Percentiles rank a stretch among this genome's conserved stretches.
These are phyloP conservation scores for Xylaria flabelliformis DNA, from an alignment of 495 filamentous ascomycete genomes.

Conservation along the genomic window DNA sequence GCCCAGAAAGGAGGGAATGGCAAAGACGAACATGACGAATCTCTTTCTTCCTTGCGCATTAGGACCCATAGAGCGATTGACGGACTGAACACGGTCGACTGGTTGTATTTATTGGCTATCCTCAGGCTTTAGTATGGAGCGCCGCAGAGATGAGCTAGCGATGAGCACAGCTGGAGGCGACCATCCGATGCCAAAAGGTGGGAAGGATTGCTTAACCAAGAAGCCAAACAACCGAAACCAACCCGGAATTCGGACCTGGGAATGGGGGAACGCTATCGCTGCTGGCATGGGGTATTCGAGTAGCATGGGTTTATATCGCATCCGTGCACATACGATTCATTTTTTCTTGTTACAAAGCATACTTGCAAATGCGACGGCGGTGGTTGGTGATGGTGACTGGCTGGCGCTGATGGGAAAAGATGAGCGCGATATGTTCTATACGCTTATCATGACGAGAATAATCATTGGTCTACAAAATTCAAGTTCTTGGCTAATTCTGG, in stretches of 20 bases:
- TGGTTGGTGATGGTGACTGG: not conserved
- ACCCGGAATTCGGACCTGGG: not conserved
- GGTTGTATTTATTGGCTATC: not conserved
- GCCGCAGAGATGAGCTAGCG: not conserved
- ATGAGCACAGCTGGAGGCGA: not conserved
- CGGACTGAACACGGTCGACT: not conserved
- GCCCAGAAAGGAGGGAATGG: not conserved
- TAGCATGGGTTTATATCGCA: constrained; percentile 6
- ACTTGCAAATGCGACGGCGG: constrained; percentile 1
- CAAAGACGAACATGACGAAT: not conserved
- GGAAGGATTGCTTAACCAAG: not conserved
- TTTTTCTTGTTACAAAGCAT: not conserved
- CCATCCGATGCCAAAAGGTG: not conserved
- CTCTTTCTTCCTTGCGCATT: not conserved
- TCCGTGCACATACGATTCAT: not conserved
- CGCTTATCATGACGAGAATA: constrained; percentile 4
- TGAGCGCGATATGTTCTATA: not conserved
- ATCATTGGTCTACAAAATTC: constrained; percentile 9
- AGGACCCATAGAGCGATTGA: not conserved
- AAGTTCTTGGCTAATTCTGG: constrained; percentile 2
- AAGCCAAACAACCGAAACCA: not conserved
- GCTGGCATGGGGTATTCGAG: constrained; percentile 1
- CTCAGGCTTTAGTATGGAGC: not conserved
- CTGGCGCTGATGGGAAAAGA: constrained; percentile 9
- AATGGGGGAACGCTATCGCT: not conserved